phyloP scores from a whole-genome alignment of 768 basidiomycete genomes.

The Suillus hirtellus region DNA sequence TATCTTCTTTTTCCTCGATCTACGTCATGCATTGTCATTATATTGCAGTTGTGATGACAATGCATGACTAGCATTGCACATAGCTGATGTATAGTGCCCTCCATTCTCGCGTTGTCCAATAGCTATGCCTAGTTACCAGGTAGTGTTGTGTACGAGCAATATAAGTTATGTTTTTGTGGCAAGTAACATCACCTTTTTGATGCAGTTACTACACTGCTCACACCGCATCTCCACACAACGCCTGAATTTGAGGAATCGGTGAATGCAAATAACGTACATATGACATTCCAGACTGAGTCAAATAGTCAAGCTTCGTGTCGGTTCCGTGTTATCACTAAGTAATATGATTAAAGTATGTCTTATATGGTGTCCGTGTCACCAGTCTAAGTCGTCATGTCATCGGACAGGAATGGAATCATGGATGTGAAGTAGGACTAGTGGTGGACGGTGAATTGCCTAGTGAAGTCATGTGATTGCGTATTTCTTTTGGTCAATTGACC shows the following conservation, averaged over 20 bases:
- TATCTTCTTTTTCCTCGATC: not conserved
- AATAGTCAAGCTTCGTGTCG: not conserved
- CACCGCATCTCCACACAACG: not conserved
- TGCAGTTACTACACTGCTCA: not conserved
- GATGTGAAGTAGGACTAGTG: too few relatives aligned
- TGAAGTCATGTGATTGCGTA: not conserved
- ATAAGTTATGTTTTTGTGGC: not conserved
- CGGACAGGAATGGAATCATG: not conserved
- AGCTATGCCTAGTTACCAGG: too few relatives aligned
- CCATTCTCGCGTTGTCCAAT: not conserved
- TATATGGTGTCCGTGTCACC: too few relatives aligned
- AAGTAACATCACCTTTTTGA: not conserved
- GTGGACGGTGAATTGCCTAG: too few relatives aligned
- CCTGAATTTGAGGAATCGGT: too few relatives aligned
- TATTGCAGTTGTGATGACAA: not conserved
- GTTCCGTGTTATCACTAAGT: too few relatives aligned
- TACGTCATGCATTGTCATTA: not conserved
- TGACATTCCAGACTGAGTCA: too few relatives aligned
- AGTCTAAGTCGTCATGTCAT: not conserved
- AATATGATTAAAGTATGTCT: too few relatives aligned
- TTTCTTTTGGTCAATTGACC: constrained; percentile 4
- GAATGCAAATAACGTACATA: too few relatives aligned
- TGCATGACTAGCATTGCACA: not conserved
- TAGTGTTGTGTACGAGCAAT: not conserved
- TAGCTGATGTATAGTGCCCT: not conserved